Conservation (phyloP, 1,284 basidiomycete species). For the Naganishia liquefaciens region DNA sequence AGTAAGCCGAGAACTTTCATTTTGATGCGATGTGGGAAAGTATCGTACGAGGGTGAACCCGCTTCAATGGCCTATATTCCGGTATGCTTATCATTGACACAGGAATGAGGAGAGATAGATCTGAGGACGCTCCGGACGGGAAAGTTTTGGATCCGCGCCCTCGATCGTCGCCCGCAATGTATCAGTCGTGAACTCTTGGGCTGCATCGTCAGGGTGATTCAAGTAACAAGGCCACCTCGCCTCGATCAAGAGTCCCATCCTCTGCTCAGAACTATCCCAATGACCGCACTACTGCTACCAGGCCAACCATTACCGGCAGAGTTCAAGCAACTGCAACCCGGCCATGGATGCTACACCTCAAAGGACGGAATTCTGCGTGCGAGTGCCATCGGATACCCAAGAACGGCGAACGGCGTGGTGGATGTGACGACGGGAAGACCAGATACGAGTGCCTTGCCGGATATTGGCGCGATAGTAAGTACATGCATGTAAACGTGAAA, state of each 20-base stretch:
- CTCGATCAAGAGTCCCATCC: background rate
- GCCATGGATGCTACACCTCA: conserved; percentile 68
- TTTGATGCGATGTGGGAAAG: background rate
- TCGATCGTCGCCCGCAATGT: conserved; percentile 1
- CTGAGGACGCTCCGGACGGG: conserved; percentile 1
- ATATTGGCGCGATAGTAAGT: conserved; percentile 51
- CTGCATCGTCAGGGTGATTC: background rate
- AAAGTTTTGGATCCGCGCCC: conserved; percentile 12
- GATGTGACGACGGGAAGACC: conserved; percentile 51
- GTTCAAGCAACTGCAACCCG: conserved; percentile 61
- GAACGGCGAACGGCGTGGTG: conserved; percentile 59
- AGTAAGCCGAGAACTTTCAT: conserved; percentile 96
- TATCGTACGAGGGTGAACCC: background rate
- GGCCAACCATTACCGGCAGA: conserved; percentile 74
- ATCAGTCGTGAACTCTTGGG: background rate
- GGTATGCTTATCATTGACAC: background rate
- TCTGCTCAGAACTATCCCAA: background rate
- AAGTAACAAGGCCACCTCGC: background rate
- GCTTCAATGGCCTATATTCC: background rate
- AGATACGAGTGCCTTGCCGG: conserved; percentile 48
- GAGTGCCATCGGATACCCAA: conserved; percentile 68
- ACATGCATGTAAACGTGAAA: conserved; percentile 4
- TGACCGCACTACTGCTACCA: conserved; percentile 61
- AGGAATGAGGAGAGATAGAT: background rate
- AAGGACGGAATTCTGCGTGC: conserved; percentile 66